Base-by-base conservation (phyloP, 2,329 filamentous ascomycete genomes). In the Botrytis cinerea region DNA sequence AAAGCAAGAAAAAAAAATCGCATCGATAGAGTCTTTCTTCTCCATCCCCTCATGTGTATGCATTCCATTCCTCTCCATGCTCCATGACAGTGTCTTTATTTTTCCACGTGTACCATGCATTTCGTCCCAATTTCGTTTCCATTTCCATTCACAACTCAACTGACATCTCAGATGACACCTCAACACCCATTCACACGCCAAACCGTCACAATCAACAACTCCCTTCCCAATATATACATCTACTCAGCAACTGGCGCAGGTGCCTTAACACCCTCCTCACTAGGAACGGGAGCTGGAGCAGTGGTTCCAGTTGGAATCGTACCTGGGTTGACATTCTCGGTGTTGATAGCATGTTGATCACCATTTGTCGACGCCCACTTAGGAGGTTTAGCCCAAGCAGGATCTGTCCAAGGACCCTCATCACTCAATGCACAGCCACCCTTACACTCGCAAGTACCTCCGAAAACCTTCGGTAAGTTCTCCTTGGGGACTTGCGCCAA, bases 351-450 rank as follows among this genome's bases (percentile, higher is more conserved):
- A 35, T 79, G 79, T 72, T 78, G 77, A 59, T 80, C 78, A 78
- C 76, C 81, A 76, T 73, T 79, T 76, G 85, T 85, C 81, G 45
- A 35, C 9, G 63, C 63, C 86, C 90, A 91, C 85, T 91, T 90
- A 76, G 89, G 84, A 70, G 91, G 87, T 80, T 85, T 89, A 71
- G 88, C 84, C 86, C 87, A 95, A 83, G 92, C 82, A 43, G 87
- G 79, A 75, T 95, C 93, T 78, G 88, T 87, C 96, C 96, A 99
- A 71, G 96, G 96, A 70, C 96, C 96, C 75, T 90, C 90, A 82
- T 99, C 95, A 83, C 93, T 97, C 80, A 97, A 84, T 82, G 89
- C 85, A 84, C 96, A 99, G 75, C 94, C 95, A 74, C 93, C 93
- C 48, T 86, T 82, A 83, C 96, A 99, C 75, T 91, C 83, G 84